Conservation (phyloP, 805 yeast species). For the Candida silvicultrix region DNA sequence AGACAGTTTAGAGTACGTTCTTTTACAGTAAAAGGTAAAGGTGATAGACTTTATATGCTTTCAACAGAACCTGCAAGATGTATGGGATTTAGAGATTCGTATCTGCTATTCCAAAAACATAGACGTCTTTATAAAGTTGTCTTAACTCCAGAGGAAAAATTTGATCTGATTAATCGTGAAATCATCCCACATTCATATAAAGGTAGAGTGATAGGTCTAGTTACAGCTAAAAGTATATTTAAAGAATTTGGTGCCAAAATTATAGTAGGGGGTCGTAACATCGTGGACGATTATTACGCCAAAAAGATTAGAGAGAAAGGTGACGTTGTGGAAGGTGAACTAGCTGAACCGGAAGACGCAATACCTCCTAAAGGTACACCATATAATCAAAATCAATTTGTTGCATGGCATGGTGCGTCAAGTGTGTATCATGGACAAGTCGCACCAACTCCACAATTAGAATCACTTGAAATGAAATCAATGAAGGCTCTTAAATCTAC, state of each 20-base stretch:
- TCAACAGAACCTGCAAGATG: constrained; percentile 95
- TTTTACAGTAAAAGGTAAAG: constrained; percentile 53
- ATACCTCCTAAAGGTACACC: constrained; percentile 35
- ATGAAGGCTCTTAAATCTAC: constrained; percentile 16
- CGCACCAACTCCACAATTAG: constrained; percentile 11
- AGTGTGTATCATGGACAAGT: constrained; percentile 29
- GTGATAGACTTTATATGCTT: constrained; percentile 75
- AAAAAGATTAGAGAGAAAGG: constrained; percentile 39
- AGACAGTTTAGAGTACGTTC: constrained; percentile 69
- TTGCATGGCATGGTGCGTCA: constrained; percentile 46
- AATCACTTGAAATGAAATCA: constrained; percentile 17
- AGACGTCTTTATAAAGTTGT: constrained; percentile 66
- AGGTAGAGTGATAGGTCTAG: constrained; percentile 83
- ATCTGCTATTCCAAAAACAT: constrained; percentile 83
- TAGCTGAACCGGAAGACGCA: constrained; percentile 59
- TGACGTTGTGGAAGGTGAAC: constrained; percentile 66
- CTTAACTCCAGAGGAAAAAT: constrained; percentile 70
- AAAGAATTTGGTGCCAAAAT: constrained; percentile 90
- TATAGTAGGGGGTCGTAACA: constrained; percentile 71
- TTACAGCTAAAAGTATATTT: constrained; percentile 84
- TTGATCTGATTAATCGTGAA: constrained; percentile 73
- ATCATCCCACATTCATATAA: constrained; percentile 85
- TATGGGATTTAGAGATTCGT: constrained; percentile 90
- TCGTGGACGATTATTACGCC: constrained; percentile 86
- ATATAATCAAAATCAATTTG: constrained; percentile 43